phyloP scores from a whole-genome alignment of 495 filamentous ascomycete genomes.

The Xylaria palmicola region DNA sequence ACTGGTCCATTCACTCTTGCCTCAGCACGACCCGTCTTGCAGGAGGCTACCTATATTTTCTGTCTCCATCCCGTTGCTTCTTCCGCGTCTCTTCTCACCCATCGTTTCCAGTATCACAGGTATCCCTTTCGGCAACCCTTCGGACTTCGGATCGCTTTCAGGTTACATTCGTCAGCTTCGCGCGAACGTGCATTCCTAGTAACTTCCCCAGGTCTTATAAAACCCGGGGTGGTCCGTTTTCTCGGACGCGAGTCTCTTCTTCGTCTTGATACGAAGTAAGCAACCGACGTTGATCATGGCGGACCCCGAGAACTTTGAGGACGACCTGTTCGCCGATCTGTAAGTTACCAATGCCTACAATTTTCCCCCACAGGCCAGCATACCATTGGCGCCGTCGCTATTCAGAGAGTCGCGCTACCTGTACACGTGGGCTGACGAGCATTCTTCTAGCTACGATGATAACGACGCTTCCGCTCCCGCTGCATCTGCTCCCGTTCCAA shows the following conservation, averaged over 20 bases:
- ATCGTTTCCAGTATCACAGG: background rate
- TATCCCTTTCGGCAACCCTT: background rate
- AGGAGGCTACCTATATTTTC: slow-evolving; percentile 20
- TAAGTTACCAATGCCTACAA: slow-evolving; percentile 47
- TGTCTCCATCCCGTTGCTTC: background rate
- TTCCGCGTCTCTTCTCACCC: background rate
- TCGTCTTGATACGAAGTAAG: no score
- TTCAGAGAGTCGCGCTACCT: background rate
- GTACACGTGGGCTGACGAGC: background rate
- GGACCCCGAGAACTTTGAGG: slow-evolving; percentile 87
- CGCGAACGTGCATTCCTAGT: background rate
- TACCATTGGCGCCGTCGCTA: background rate
- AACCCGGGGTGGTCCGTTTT: background rate
- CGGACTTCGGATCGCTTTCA: background rate
- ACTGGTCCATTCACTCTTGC: slow-evolving; percentile 9
- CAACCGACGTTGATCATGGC: slow-evolving; percentile 57
- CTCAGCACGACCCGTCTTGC: slow-evolving; percentile 11
- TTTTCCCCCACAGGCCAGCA: background rate
- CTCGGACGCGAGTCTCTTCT: background rate
- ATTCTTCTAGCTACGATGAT: slow-evolving; percentile 72
- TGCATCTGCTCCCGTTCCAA: slow-evolving; percentile 31
- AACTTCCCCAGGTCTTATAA: background rate
- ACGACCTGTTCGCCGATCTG: slow-evolving; percentile 98
- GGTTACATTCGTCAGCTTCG: background rate
- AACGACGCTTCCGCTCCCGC: slow-evolving; percentile 56